phyloP scores from a whole-genome alignment of 257 asterid genomes.

The Cordia subcordata region DNA sequence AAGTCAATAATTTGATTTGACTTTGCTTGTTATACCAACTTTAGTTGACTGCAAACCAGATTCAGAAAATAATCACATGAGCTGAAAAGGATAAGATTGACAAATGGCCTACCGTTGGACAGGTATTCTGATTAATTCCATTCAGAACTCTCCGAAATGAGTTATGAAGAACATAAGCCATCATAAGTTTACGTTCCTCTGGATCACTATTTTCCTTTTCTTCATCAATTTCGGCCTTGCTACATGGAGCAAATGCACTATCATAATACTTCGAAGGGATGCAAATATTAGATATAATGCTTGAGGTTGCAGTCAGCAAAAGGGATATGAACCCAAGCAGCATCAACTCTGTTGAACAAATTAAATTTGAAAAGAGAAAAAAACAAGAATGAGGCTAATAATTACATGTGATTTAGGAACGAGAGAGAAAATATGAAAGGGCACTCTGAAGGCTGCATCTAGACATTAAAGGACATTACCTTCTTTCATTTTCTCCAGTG shows the following conservation, averaged over 20 bases:
- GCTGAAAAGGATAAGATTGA: no score
- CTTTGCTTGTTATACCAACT: no score
- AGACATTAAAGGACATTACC: neutral
- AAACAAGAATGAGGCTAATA: neutral
- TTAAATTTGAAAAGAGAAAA: slow-evolving; percentile 3
- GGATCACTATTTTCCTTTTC: slow-evolving; percentile 33
- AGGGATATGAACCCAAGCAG: slow-evolving; percentile 98
- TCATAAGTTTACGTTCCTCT: slow-evolving; percentile 58
- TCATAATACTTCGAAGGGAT: slow-evolving; percentile 76
- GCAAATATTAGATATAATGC: slow-evolving; percentile 83
- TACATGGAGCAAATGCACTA: slow-evolving; percentile 79
- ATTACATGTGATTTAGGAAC: neutral
- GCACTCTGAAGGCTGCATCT: no score
- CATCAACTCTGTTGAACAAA: slow-evolving; percentile 73
- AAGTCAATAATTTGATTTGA: no score
- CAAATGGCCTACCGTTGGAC: slow-evolving; percentile 50
- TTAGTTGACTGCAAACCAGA: no score
- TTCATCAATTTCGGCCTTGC: slow-evolving; percentile 48
- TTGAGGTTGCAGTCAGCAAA: slow-evolving; percentile 85
- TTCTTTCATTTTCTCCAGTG: slow-evolving; percentile 60
- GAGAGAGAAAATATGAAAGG: no score
- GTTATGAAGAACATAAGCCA: slow-evolving; percentile 23
- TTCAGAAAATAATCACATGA: no score
- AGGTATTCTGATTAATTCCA: slow-evolving; percentile 56
- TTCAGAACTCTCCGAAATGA: slow-evolving; percentile 52